phyloP scores from a whole-genome alignment of 1,139 yeast genomes.

The Taphrina pruni region DNA sequence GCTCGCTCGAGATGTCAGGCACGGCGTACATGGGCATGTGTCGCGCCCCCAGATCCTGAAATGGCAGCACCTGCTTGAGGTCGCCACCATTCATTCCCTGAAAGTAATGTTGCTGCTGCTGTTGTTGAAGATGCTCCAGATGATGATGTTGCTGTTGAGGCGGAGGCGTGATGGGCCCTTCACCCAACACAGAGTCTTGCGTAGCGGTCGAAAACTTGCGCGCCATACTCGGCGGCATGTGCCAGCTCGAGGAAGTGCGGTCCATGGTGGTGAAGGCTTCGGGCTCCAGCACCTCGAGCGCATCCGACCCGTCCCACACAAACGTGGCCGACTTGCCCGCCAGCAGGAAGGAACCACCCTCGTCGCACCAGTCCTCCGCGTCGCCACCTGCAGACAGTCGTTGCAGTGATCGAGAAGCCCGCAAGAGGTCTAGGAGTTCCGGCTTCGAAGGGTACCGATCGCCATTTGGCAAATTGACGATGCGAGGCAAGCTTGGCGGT shows the following conservation, averaged over 20 bases:
- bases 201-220: slow-evolving; percentile 27
- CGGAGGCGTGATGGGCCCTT: slow-evolving; percentile 15
- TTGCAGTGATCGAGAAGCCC: slow-evolving; percentile 37
- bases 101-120: background rate
- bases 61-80: slow-evolving; percentile 5
- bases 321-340: slow-evolving; percentile 16
- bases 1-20: background rate
- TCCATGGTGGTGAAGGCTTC: slow-evolving; percentile 19
- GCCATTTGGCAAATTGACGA: slow-evolving; percentile 12
- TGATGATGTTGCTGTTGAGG: too few relatives aligned
- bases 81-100: background rate
- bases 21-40: slow-evolving; percentile 10
- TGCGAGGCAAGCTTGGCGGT: slow-evolving; percentile 21
- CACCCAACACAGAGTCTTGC: slow-evolving; percentile 11
- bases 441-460: slow-evolving; percentile 24
- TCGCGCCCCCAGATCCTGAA: slow-evolving; percentile 6
- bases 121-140: too few relatives aligned
- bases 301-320: slow-evolving; percentile 29
- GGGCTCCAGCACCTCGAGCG: slow-evolving; percentile 27
- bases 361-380: slow-evolving; percentile 16
- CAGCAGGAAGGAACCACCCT: slow-evolving; percentile 18
- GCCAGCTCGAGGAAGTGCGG: slow-evolving; percentile 2
- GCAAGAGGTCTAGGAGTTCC: slow-evolving; percentile 33
- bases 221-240: slow-evolving; percentile 16
- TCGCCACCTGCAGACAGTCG: slow-evolving; percentile 12